These are phyloP conservation scores for Furcasterigmium sp. DNA, from an alignment of 2,329 filamentous ascomycete genomes.

Conservation along the genomic window DNA sequence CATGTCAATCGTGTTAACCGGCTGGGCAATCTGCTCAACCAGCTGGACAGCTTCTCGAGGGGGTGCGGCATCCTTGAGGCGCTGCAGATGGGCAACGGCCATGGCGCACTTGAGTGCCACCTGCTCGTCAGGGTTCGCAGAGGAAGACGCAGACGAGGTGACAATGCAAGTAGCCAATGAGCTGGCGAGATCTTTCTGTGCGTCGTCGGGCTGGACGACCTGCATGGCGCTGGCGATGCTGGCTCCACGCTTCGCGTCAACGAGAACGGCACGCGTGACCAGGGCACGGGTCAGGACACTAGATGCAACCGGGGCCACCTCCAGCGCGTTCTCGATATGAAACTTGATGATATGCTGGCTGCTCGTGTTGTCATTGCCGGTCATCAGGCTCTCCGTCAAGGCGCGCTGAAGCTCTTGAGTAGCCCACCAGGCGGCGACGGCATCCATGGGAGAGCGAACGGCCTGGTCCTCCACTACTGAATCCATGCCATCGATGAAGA, in stretches of 20 bases:
- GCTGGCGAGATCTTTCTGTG: conserved; percentile 23
- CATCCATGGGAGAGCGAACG: conserved; percentile 82
- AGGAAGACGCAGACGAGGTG: conserved; percentile 35
- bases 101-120: conserved; percentile 56
- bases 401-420: conserved; percentile 64
- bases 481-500: conserved; percentile 69
- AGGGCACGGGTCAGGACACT: conserved; percentile 59
- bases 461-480: conserved; percentile 79
- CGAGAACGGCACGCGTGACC: conserved; percentile 52
- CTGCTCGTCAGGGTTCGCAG: conserved; percentile 45
- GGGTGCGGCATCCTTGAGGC: conserved; percentile 31
- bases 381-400: conserved; percentile 58
- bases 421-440: conserved; percentile 88
- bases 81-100: conserved; percentile 53
- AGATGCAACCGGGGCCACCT: conserved; percentile 73
- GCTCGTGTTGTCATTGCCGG: conserved; percentile 38
- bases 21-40: conserved; percentile 43
- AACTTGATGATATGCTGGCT: conserved; percentile 31
- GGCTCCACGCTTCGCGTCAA: conserved; percentile 46
- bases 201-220: conserved; percentile 39
- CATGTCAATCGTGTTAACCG: conserved; percentile 34
- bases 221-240: conserved; percentile 53
- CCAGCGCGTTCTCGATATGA: conserved; percentile 63
- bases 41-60: conserved; percentile 39
- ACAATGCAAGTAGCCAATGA: conserved; percentile 34